These are phyloP conservation scores for Vitis cinerea DNA, from an alignment of 164 flowering plant species.

Conservation along the genomic window DNA sequence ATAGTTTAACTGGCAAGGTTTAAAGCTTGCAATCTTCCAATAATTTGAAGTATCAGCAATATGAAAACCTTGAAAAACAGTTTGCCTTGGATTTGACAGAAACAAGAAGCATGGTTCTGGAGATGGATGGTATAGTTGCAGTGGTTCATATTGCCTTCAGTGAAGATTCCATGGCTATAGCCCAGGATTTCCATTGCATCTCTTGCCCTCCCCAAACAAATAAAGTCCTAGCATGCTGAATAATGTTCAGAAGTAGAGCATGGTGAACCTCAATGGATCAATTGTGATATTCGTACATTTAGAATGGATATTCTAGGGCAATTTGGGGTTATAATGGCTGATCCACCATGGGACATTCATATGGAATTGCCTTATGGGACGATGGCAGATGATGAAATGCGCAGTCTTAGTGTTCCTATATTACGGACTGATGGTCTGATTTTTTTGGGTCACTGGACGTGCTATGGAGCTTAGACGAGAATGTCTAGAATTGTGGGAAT, in stretches of 20 bases:
- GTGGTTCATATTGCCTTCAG: slow-evolving; percentile 19
- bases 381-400: slow-evolving; percentile 99
- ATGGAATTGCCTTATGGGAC: slow-evolving; percentile 99
- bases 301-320: slow-evolving; percentile 93
- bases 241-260: slow-evolving; percentile 97
- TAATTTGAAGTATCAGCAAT: slow-evolving; percentile 26
- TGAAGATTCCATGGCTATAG: too few species aligned
- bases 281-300: slow-evolving; percentile 87
- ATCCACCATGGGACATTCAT: slow-evolving; percentile 99
- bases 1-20: slow-evolving; percentile 37
- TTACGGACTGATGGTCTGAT: slow-evolving; percentile 95
- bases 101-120: slow-evolving; percentile 34
- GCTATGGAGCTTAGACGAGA: slow-evolving; percentile 96
- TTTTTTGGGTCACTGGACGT: slow-evolving; percentile 96
- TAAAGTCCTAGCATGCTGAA: slow-evolving; percentile 84
- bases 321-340: slow-evolving; percentile 99
- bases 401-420: slow-evolving; percentile 90
- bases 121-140: slow-evolving; percentile 45
- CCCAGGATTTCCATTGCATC: slow-evolving; percentile 6
- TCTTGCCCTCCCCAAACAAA: slow-evolving; percentile 53
- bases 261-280: slow-evolving; percentile 97
- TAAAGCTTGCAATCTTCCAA: slow-evolving; percentile 42
- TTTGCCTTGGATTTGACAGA: slow-evolving; percentile 32
- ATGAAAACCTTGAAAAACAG: slow-evolving; percentile 31
- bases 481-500: slow-evolving; percentile 24